Base-by-base conservation (phyloP, 495 filamentous ascomycete genomes). In the Neurospora sp. region DNA sequence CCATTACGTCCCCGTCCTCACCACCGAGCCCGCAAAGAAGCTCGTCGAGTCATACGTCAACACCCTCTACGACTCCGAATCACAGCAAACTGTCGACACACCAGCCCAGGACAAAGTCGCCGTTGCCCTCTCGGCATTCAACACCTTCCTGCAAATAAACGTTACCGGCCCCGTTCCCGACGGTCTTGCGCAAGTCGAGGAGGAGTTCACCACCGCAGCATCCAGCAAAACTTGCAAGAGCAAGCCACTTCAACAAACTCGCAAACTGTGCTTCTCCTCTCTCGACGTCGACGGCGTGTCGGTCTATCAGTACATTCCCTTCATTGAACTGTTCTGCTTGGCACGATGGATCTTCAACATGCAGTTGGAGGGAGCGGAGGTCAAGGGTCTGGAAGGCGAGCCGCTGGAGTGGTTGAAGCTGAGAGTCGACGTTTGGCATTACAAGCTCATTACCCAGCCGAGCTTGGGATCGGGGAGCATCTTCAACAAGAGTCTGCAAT, bases 101-200 rank as follows among this genome's bases (percentile, higher is more conserved):
- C 27, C 37, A 70, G 16, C 53, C 6, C 38, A 40, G 18, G 48
- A 73, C 5, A 72, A n/a, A 6, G 9, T 91, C 65, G 80, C 86
- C 31, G 81, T 96, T 61, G 94, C 89, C 22, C 82, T 91, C 18
- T 90, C 91, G 2, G 90, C 93, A 0, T 84, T 98, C 27, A 87
- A 92, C 77, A 88, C 89, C n/a, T 98, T 98, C 80, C 80, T 98
- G 27, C 96, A 98, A 75, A 90, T 90, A 1, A 98, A 93, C 80
- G 92, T 98, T 70, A 98, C 96, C 16, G 96, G 96, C 0, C 96
- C 94, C 0, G 82, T 94, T n/a, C 81, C 95, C 22, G 89, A 90
- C 8, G 73, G 77, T 27, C 69, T 79, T 10, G 68, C 80, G 0
- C 38, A 73, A 0, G 61, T 79, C 9, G 79, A 85, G 46, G 48